Conservation (phyloP, 805 yeast genomes). For the Metschnikowia colocasiae region DNA sequence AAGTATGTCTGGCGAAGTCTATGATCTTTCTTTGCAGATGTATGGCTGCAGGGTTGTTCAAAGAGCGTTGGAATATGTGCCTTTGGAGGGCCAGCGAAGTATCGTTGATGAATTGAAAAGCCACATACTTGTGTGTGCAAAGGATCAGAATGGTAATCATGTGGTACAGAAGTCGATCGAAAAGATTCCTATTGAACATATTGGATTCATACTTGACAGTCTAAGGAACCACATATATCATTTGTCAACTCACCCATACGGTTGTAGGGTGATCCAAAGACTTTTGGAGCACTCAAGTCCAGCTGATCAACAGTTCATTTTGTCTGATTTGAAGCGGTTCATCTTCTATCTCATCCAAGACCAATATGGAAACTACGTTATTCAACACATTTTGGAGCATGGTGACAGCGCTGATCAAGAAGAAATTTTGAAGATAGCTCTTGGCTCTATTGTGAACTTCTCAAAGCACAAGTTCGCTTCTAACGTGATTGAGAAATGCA, state of each 20-base stretch:
- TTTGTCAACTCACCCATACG: conserved; percentile 92
- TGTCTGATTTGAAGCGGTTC: conserved; percentile 68
- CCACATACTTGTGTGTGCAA: conserved; percentile 56
- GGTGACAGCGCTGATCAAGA: conserved; percentile 64
- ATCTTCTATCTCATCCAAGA: conserved; percentile 81
- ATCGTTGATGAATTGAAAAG: conserved; percentile 69
- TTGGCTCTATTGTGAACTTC: conserved; percentile 68
- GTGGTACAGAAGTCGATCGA: conserved; percentile 95
- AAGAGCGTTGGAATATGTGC: conserved; percentile 77
- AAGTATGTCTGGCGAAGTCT: conserved; percentile 70
- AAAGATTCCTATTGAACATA: conserved; percentile 64
- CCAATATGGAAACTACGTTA: conserved; percentile 96
- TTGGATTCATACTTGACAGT: conserved; percentile 70
- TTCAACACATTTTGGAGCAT: conserved; percentile 88
- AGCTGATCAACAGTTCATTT: conserved; percentile 62
- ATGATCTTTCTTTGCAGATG: conserved; percentile 83
- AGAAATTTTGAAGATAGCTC: conserved; percentile 62
- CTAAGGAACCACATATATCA: conserved; percentile 72
- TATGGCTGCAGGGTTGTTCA: conserved; percentile 98
- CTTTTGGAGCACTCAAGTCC: conserved; percentile 72
- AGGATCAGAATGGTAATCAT: conserved; percentile 97
- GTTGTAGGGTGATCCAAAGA: conserved; percentile 95
- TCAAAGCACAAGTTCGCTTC: conserved; percentile 98
- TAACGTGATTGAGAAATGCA: conserved; percentile 93
- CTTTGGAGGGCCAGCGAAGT: conserved; percentile 57